These are phyloP conservation scores for Platanthera guangdongensis DNA, from an alignment of 106 monocot genomes.

Conservation along the genomic window DNA sequence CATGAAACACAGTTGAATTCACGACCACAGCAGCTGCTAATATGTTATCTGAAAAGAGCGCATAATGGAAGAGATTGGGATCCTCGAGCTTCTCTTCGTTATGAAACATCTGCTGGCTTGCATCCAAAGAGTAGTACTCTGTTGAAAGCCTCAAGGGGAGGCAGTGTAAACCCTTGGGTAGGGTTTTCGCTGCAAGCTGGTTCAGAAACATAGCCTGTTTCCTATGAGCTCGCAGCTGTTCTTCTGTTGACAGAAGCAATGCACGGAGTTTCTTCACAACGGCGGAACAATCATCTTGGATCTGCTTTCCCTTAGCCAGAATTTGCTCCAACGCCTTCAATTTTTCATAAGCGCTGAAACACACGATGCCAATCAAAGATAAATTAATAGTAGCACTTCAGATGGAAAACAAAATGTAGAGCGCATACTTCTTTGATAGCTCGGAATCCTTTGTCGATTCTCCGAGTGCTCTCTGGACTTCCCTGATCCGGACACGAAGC, in stretches of 20 bases:
- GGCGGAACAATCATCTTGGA: conserved; percentile 61
- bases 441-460: conserved; percentile 85
- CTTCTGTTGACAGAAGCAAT: conserved; percentile 74
- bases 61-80: conserved; percentile 64
- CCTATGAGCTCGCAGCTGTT: conserved; percentile 54
- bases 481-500: conserved; percentile 58
- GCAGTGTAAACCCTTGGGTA: conserved; percentile 88
- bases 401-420: neutral
- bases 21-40: conserved; percentile 70
- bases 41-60: conserved; percentile 73
- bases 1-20: conserved; percentile 71
- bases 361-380: neutral
- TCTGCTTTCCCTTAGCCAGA: conserved; percentile 50
- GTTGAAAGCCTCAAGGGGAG: conserved; percentile 62
- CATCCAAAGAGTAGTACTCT: conserved; percentile 45
- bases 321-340: conserved; percentile 58
- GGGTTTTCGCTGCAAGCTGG: conserved; percentile 82
- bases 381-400: neutral
- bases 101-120: conserved; percentile 34
- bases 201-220: conserved; percentile 71
- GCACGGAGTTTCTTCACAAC: conserved; percentile 75
- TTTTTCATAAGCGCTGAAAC: conserved; percentile 58
- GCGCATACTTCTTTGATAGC: conserved; percentile 58
- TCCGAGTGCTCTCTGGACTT: conserved; percentile 65
- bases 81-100: conserved; percentile 65